Conservation (phyloP, 495 filamentous ascomycete species). For the Lepidopterella palustris region DNA sequence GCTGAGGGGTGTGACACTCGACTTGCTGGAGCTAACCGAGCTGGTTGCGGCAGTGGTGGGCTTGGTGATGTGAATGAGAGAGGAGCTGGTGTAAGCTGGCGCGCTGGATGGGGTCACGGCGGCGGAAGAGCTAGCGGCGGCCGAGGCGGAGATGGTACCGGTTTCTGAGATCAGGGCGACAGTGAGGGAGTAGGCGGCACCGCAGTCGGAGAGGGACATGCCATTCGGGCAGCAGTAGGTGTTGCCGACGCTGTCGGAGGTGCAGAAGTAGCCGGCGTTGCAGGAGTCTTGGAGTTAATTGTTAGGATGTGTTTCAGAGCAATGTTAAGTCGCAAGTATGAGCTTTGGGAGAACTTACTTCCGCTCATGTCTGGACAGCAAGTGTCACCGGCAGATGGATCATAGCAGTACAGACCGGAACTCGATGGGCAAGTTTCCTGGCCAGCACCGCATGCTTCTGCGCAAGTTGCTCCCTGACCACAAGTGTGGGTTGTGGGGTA, state of each 20-base stretch:
- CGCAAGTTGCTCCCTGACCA: conserved; percentile 14
- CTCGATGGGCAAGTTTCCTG: conserved; percentile 13
- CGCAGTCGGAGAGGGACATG: conserved; percentile 1
- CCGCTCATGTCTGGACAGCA: conserved; percentile 19
- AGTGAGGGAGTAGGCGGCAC: conserved; percentile 13
- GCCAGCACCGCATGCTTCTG: conserved; percentile 13
- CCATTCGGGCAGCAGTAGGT: conserved; percentile 23
- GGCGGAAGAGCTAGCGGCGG: background rate
- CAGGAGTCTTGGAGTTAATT: conserved; percentile 7
- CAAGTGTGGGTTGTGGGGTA: conserved; percentile 12
- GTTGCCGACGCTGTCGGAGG: conserved; percentile 6
- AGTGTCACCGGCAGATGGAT: conserved; percentile 5
- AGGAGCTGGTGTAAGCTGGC: background rate
- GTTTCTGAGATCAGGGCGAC: conserved; percentile 13
- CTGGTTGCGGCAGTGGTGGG: background rate
- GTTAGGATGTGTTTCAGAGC: conserved; percentile 3
- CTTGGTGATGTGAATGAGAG: conserved; percentile 13
- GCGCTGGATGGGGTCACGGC: background rate
- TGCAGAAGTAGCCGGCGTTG: conserved; percentile 17
- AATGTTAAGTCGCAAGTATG: background rate
- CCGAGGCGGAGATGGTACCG: background rate
- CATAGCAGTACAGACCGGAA: conserved; percentile 12
- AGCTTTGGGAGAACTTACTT: conserved; percentile 9
- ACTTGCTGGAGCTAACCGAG: background rate
- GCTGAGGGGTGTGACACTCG: background rate